phyloP scores from a whole-genome alignment of 164 flowering plant species.

The Liriodendron chinense region DNA sequence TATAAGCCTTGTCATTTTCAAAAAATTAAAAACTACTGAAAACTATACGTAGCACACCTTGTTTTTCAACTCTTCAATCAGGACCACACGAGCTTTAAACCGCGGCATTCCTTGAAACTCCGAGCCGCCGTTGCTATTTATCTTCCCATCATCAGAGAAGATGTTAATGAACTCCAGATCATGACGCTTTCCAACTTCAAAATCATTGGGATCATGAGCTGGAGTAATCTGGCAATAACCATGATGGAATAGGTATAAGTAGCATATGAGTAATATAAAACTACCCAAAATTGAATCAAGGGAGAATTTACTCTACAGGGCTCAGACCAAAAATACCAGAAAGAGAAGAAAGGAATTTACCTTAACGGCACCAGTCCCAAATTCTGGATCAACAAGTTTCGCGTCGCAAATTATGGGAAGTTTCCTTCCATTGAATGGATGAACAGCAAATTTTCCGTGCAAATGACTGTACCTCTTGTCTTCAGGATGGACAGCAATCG shows the following conservation, averaged over 20 bases:
- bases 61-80: slow-evolving; percentile 61
- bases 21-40: too few relatives aligned
- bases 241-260: neutral
- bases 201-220: slow-evolving; percentile 99
- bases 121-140: slow-evolving; percentile 79
- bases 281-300: neutral
- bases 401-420: slow-evolving; percentile 84
- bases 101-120: slow-evolving; percentile 89
- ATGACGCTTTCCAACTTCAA: slow-evolving; percentile 93
- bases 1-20: too few relatives aligned
- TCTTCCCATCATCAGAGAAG: slow-evolving; percentile 93
- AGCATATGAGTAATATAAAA: neutral
- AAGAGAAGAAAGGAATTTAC: slow-evolving; percentile 23
- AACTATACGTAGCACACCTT: slow-evolving; percentile 44
- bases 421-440: slow-evolving; percentile 90
- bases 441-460: slow-evolving; percentile 86
- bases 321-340: too few relatives aligned
- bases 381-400: slow-evolving; percentile 75
- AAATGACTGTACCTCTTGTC: slow-evolving; percentile 71
- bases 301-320: neutral
- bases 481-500: slow-evolving; percentile 89
- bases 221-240: slow-evolving; percentile 75
- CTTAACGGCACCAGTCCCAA: slow-evolving; percentile 99
- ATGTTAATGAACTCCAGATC: slow-evolving; percentile 79
- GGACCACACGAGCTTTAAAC: slow-evolving; percentile 79